Evolutionary conservation across 306 rosid genomes (phyloP), one percentile per base, ranked within the genome.

Genomic region (Sphenostylis stenocarpa): DNA sequence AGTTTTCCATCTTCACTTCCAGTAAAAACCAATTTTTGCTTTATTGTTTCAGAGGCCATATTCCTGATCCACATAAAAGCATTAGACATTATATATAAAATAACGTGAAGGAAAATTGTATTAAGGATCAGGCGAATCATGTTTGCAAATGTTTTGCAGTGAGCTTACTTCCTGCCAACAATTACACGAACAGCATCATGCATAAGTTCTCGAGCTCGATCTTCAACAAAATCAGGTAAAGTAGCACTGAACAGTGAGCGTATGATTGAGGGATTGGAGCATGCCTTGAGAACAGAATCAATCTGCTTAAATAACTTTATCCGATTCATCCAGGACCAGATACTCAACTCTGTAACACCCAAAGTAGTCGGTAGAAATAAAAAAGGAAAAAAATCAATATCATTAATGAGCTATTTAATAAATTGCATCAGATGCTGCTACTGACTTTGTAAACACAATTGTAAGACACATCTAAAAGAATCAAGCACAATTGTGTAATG

Each of bases 1-100:
- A 95, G 91, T 77, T 95, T 95, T 65, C 97, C 99, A 79, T 92
- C 97, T 85, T 92, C 99, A 70, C 94, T 92, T 84, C 99, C 98
- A 31, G 97, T 86, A 81, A 89, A 95, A 47, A 92, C 86, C 86
- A 95, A 60, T 72, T 84, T 90, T 82, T 95, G 99, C 83, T 88
- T 86, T 67, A 95, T 89, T 47, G 93, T 88, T 74, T 92, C 96
- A 23, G 97, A 88, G 48, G 99, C 99, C 78, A 87, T 91, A 75
- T 95, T 95, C 93, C 99, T 95, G 89, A 75, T 67, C 36, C 70
- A 77, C 68, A 76, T 70, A 84, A 77, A 53, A 76, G 36, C 31
- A 64, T 58, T 38, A 74, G 56, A 84, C 36, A n/a, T 68, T 49
- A 48, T 38, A 36, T 45, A 49, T n/a, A 19, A 64, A 38, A 23